Evolutionary conservation across 75 land plant species (phyloP).

Genomic region (Selaginella tamariscina): DNA sequence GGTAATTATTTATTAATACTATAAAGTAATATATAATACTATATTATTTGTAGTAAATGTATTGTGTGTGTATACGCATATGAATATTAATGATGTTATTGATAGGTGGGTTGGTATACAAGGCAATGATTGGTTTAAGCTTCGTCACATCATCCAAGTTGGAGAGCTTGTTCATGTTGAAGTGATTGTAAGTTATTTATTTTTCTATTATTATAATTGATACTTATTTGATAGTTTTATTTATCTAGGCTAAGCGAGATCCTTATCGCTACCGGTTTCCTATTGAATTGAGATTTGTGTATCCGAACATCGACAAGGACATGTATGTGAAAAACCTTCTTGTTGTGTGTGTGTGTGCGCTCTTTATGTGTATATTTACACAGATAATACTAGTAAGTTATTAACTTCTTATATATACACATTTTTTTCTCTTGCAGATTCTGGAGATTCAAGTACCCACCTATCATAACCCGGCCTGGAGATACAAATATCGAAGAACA

Average conservation of each 20-base stretch:
- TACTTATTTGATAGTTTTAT: slow-evolving; percentile 10
- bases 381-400: neutral
- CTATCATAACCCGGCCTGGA: slow-evolving; percentile 61
- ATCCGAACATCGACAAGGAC: slow-evolving; percentile 89
- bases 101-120: slow-evolving; percentile 94
- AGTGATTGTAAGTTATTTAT: slow-evolving; percentile 55
- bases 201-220: neutral
- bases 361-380: neutral
- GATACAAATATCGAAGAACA: slow-evolving; percentile 66
- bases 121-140: slow-evolving; percentile 93
- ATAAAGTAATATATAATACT: neutral
- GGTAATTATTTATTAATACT: slow-evolving; percentile 34
- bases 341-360: neutral
- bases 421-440: slow-evolving; percentile 42
- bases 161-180: slow-evolving; percentile 89
- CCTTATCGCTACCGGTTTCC: slow-evolving; percentile 99
- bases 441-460: slow-evolving; percentile 75
- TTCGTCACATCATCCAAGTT: slow-evolving; percentile 86
- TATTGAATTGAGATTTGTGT: slow-evolving; percentile 82
- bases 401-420: neutral
- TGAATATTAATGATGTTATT: neutral
- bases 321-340: slow-evolving; percentile 43
- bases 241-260: slow-evolving; percentile 87
- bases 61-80: neutral
- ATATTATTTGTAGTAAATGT: neutral